Evolutionary conservation across 371 early-diverging fungal species (phyloP).

Genomic region (Mucor racemosus): DNA sequence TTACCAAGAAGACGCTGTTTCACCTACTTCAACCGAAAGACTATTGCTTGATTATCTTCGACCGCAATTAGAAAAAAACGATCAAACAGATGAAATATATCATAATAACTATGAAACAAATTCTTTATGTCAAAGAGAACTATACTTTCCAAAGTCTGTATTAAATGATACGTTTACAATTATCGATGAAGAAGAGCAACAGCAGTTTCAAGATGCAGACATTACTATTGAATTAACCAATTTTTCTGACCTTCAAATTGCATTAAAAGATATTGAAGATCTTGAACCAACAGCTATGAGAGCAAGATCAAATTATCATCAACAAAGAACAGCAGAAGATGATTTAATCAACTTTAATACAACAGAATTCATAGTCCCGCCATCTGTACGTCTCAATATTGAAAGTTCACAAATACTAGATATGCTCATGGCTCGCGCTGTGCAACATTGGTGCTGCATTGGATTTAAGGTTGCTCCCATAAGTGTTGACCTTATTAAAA

Average conservation of each 20-base stretch:
- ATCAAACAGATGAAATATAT: background rate
- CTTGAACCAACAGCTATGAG: constrained; percentile 1
- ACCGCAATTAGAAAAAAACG: constrained; percentile 9
- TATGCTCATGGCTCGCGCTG: constrained; percentile 27
- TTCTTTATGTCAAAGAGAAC: background rate
- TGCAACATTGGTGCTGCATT: constrained; percentile 38
- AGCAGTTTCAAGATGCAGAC: background rate
- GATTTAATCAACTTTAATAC: constrained; percentile 5
- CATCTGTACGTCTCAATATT: constrained; percentile 16
- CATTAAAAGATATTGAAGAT: constrained; percentile 20
- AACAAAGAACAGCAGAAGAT: constrained; percentile 18
- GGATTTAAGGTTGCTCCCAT: constrained; percentile 36
- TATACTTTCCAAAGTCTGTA: background rate
- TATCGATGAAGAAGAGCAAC: constrained; percentile 12
- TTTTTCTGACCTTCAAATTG: constrained; percentile 22
- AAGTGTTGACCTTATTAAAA: constrained; percentile 16
- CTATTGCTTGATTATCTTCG: constrained; percentile 19
- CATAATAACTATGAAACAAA: background rate
- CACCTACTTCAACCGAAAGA: constrained; percentile 19
- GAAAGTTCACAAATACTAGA: constrained; percentile 28
- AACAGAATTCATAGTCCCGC: constrained; percentile 13
- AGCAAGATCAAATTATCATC: background rate
- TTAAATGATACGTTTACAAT: constrained; percentile 18
- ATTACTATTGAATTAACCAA: constrained; percentile 19
- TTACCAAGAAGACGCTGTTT: background rate